phyloP scores from a whole-genome alignment of 2,329 filamentous ascomycete genomes.

The Dactylellina haptotyla region DNA sequence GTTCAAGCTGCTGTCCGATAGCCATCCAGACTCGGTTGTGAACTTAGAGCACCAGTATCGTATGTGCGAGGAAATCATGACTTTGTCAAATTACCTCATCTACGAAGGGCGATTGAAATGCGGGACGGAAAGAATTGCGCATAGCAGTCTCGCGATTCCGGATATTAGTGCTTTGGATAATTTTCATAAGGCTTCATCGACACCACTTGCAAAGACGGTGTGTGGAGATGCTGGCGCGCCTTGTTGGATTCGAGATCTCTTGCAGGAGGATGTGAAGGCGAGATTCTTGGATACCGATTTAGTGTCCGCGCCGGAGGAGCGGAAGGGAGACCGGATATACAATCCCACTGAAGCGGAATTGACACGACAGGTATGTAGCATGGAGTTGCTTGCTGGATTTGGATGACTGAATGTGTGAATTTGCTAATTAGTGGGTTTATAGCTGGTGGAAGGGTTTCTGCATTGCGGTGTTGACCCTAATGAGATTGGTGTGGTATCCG shows the following conservation, averaged over 20 bases:
- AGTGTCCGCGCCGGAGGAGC: slow-evolving; percentile 75
- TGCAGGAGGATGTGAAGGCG: slow-evolving; percentile 68
- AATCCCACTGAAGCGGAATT: slow-evolving; percentile 81
- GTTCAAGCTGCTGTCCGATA: slow-evolving; percentile 91
- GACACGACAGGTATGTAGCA: slow-evolving; percentile 53
- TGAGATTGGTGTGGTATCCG: slow-evolving; percentile 93
- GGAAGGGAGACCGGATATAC: slow-evolving; percentile 84
- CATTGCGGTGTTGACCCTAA: slow-evolving; percentile 76
- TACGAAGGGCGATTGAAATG: slow-evolving; percentile 92
- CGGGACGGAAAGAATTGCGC: slow-evolving; percentile 79
- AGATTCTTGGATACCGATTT: slow-evolving; percentile 90
- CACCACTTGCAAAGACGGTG: background rate
- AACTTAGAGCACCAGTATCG: slow-evolving; percentile 96
- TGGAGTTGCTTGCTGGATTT: background rate
- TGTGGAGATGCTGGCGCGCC: slow-evolving; percentile 22
- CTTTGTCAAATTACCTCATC: slow-evolving; percentile 89
- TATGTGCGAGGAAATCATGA: slow-evolving; percentile 98
- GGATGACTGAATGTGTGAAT: too few relatives aligned
- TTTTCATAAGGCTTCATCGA: slow-evolving; percentile 51
- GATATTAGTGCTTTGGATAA: slow-evolving; percentile 70
- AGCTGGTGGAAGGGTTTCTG: slow-evolving; percentile 83
- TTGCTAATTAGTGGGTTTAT: slow-evolving; percentile 61
- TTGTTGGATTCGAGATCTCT: slow-evolving; percentile 58
- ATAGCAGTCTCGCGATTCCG: slow-evolving; percentile 74
- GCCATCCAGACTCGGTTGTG: slow-evolving; percentile 85